These are phyloP conservation scores for Epicoccum sorghinum DNA, from an alignment of 2,329 filamentous ascomycete genomes.

Conservation along the genomic window DNA sequence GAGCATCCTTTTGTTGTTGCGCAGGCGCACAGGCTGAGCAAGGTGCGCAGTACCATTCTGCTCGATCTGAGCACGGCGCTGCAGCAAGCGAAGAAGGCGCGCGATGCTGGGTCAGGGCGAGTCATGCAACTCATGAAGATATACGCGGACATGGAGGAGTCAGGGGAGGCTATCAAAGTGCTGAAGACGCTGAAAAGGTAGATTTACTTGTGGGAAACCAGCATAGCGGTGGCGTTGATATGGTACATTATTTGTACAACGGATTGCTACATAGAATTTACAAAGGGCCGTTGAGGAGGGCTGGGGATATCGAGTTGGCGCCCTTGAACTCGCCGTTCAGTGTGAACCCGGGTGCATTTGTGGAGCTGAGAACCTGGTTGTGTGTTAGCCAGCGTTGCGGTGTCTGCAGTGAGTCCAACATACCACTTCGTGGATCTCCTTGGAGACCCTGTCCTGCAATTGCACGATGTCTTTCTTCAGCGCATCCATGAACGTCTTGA, in stretches of 20 bases:
- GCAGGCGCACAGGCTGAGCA: constrained; percentile 62
- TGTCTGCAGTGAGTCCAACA: constrained; percentile 31
- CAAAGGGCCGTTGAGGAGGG: constrained; percentile 46
- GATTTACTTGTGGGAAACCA: constrained; percentile 22
- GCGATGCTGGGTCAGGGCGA: constrained; percentile 48
- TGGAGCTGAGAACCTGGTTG: constrained; percentile 77
- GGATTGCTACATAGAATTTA: constrained; percentile 30
- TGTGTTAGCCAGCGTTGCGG: constrained; percentile 45
- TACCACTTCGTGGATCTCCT: constrained; percentile 75
- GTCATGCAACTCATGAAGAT: constrained; percentile 64
- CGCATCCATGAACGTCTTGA: constrained; percentile 75
- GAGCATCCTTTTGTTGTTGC: constrained; percentile 68
- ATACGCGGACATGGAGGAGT: constrained; percentile 67
- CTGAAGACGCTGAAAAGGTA: constrained; percentile 51
- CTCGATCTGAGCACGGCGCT: constrained; percentile 69
- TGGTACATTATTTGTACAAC: constrained; percentile 45
- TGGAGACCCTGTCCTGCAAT: constrained; percentile 68
- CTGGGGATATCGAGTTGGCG: constrained; percentile 46
- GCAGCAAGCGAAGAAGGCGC: constrained; percentile 59
- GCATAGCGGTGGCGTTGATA: constrained; percentile 57
- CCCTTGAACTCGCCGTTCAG: constrained; percentile 79
- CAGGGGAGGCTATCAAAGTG: constrained; percentile 63
- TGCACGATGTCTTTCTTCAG: constrained; percentile 77
- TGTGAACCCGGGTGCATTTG: constrained; percentile 83
- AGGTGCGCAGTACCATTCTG: constrained; percentile 66